These are phyloP conservation scores for Meira nashicola DNA, from an alignment of 1,284 basidiomycete species.

Conservation along the genomic window DNA sequence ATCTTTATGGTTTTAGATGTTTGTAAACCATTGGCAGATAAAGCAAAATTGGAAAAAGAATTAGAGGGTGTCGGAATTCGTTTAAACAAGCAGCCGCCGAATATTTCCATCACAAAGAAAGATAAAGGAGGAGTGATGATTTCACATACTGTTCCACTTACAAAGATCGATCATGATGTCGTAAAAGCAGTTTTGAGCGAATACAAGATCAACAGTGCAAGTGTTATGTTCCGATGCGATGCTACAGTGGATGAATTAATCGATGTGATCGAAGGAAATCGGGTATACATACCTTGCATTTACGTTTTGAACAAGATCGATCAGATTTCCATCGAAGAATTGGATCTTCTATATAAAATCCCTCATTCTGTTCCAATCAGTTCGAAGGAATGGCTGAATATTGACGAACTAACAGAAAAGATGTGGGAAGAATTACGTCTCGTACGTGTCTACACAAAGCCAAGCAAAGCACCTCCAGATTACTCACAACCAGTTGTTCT, in stretches of 20 bases:
- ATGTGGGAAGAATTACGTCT: constrained; percentile 52
- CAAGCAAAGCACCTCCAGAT: constrained; percentile 82
- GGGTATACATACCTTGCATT: constrained; percentile 65
- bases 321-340: constrained; percentile 84
- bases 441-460: constrained; percentile 77
- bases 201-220: constrained; percentile 81
- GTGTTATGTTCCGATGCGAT: constrained; percentile 84
- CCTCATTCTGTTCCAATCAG: constrained; percentile 92
- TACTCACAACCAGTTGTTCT: constrained; percentile 69
- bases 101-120: constrained; percentile 74
- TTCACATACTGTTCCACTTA: constrained; percentile 70
- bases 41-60: constrained; percentile 83
- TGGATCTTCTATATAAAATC: constrained; percentile 85
- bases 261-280: constrained; percentile 58
- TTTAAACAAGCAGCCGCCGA: constrained; percentile 89
- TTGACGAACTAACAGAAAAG: constrained; percentile 82
- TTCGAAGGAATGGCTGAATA: constrained; percentile 87
- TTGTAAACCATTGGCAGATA: constrained; percentile 88
- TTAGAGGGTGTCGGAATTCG: constrained; percentile 95
- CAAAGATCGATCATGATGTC: constrained; percentile 89
- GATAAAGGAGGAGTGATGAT: constrained; percentile 72
- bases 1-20: constrained; percentile 98
- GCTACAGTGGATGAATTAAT: constrained; percentile 98
- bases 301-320: constrained; percentile 70
- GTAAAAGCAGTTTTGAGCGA: constrained; percentile 94